phyloP scores from a whole-genome alignment of 139 green algal genomes.

The Nannochloris sp. region DNA sequence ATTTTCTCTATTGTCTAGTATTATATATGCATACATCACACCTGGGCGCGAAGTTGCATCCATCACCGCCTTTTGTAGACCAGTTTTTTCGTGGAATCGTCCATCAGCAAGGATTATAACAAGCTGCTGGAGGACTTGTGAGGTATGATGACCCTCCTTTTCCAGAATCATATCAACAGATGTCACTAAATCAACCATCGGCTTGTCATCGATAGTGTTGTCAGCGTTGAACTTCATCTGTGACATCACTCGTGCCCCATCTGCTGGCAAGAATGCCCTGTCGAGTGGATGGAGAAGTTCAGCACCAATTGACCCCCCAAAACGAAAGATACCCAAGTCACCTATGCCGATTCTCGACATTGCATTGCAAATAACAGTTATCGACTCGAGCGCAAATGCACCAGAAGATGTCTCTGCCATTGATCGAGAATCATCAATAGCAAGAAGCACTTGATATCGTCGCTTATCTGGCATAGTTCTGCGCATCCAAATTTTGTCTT shows the following conservation, averaged over 20 bases:
- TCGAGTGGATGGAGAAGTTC: constrained; percentile 73
- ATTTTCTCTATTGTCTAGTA: constrained; percentile 58
- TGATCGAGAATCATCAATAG: constrained; percentile 80
- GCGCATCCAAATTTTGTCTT: constrained; percentile 98
- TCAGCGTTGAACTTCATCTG: constrained; percentile 71
- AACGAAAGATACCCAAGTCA: constrained; percentile 84
- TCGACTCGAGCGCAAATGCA: constrained; percentile 80
- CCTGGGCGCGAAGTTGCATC: constrained; percentile 45
- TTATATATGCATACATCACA: constrained; percentile 86
- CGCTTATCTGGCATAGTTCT: constrained; percentile 87
- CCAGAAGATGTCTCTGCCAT: constrained; percentile 88
- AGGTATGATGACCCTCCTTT: constrained; percentile 7
- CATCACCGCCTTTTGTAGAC: constrained; percentile 52
- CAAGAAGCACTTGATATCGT: constrained; percentile 88
- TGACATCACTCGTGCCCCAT: constrained; percentile 59
- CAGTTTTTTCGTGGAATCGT: constrained; percentile 93
- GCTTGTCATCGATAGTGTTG: constrained; percentile 89
- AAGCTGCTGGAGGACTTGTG: constrained; percentile 70
- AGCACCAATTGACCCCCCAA: constrained; percentile 68
- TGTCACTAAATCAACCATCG: constrained; percentile 78
- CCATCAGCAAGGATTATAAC: constrained; percentile 95
- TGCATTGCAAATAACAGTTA: constrained; percentile 72
- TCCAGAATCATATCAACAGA: constrained; percentile 60
- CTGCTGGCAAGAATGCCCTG: constrained; percentile 69
- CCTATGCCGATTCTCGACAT: constrained; percentile 87